phyloP scores from a whole-genome alignment of 2,329 filamentous ascomycete species.

The Trichoderma endophyticum region DNA sequence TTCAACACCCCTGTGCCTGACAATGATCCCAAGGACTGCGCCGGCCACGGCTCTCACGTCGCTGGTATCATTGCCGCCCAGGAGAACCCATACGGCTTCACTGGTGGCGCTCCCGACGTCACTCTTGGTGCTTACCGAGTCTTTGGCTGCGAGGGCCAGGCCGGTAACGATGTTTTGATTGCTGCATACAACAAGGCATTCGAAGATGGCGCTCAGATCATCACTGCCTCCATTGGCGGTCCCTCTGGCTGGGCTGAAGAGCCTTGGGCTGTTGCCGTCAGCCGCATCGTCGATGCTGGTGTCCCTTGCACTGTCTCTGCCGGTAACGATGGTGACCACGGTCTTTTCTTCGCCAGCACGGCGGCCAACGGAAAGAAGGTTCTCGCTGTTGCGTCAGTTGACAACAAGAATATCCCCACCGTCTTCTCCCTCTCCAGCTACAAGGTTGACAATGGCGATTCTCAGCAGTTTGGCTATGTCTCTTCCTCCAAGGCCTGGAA shows the following conservation, averaged over 20 bases:
- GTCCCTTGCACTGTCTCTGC: constrained; percentile 41
- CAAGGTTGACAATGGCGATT: constrained; percentile 34
- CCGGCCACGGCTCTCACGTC: constrained; percentile 44
- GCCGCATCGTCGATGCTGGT: constrained; percentile 42
- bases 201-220: constrained; percentile 39
- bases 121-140: constrained; percentile 39
- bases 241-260: constrained; percentile 30
- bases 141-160: constrained; percentile 33
- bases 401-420: constrained; percentile 38
- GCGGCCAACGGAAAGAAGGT: constrained; percentile 41
- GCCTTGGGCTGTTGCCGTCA: constrained; percentile 37
- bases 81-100: constrained; percentile 35
- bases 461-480: constrained; percentile 42
- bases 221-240: constrained; percentile 36
- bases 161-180: constrained; percentile 38
- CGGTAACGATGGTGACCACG: constrained; percentile 43
- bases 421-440: constrained; percentile 38
- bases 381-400: constrained; percentile 43
- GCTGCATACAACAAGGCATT: constrained; percentile 40
- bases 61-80: constrained; percentile 46
- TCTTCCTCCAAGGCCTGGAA: constrained; percentile 37
- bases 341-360: constrained; percentile 39
- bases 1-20: constrained; percentile 33
- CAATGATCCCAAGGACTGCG: constrained; percentile 38
- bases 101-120: constrained; percentile 39